Evolutionary conservation across 805 yeast genomes (phyloP), one percentile per base, ranked within the genome.

Genomic region (Torulaspora gathmanii): DNA sequence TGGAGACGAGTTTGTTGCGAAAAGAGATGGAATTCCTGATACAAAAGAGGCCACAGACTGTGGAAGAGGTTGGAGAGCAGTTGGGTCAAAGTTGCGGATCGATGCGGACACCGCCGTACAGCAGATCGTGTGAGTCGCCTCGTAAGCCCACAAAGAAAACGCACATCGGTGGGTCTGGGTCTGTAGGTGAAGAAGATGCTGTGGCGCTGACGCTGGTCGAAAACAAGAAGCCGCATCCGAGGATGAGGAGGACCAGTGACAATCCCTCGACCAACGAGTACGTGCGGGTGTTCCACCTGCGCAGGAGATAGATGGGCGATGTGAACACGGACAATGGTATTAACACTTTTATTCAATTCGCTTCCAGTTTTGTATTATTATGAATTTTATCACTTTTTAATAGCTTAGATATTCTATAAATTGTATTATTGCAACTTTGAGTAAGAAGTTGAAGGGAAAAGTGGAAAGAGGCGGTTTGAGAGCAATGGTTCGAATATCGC

Each of bases 201-300:
- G 25, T 35, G 11, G 30, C 47, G 10, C 37, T 46, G 6, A 42
- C 35, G 20, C 40, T 48, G 17, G 64, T 60, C 3, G 66, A 61
- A 38, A 55, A 54, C 40, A 55, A 52, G 37, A 59, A 57, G 40
- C 60, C 61, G n/a, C 65, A 61, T 45, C 63, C 66, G 27, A 53
- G 66, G 40, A 54, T 57, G 63, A 55, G 60, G 36, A 46, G 65
- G 26, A 57, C 48, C 10, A 53, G 64, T 31, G 63, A 60, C 33
- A 55, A 59, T 40, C 62, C 63, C 8, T 49, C 58, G 23, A 55
- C 56, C 29, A 58, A 55, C 40, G 61, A 58, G 33, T 56, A 53
- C 40, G 58, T 62, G 8, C 50, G 67, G 25, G 65, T 62, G 2
- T 62, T 62, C 33, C 65, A 60, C 34, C 42, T 62, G 23, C 60